Evolutionary conservation across 441 rosid species (phyloP).

Genomic region (Erodium trifolium): DNA sequence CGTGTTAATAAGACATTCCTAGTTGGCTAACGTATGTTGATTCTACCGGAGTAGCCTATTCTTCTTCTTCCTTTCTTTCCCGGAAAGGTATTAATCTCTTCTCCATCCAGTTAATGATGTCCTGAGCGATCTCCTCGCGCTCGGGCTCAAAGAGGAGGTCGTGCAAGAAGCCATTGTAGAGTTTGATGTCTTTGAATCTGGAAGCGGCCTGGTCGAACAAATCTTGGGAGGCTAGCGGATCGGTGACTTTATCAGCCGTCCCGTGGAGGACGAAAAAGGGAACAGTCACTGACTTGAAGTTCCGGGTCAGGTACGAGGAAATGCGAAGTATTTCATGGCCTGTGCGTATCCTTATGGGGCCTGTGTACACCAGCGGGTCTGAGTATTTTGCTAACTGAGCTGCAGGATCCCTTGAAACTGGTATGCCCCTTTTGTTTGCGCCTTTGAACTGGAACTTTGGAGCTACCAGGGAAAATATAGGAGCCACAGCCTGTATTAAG

Average conservation of each 20-base stretch:
- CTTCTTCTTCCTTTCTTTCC: background rate
- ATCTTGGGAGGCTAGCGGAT: constrained; percentile 83
- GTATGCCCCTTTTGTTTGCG: constrained; percentile 95
- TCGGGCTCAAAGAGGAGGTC: constrained; percentile 96
- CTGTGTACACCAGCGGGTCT: constrained; percentile 93
- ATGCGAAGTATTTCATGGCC: constrained; percentile 85
- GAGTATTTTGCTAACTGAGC: constrained; percentile 77
- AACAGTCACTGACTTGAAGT: constrained; percentile 53
- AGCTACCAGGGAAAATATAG: constrained; percentile 66
- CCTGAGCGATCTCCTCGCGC: constrained; percentile 63
- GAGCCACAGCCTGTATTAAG: constrained; percentile 66
- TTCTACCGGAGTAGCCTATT: too few relatives aligned
- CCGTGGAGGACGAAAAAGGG: constrained; percentile 96
- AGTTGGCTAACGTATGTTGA: background rate
- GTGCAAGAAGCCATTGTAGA: constrained; percentile 83
- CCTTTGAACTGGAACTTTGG: constrained; percentile 92
- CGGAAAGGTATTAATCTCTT: constrained; percentile 29
- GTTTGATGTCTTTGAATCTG: constrained; percentile 67
- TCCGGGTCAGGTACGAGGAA: constrained; percentile 57
- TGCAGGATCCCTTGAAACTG: constrained; percentile 87
- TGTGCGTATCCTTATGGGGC: constrained; percentile 42
- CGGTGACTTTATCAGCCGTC: constrained; percentile 81
- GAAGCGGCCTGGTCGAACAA: constrained; percentile 74
- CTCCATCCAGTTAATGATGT: constrained; percentile 84
- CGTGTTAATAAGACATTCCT: background rate